Base-by-base conservation (phyloP, 345 rosid genomes). In the Populus davidiana region DNA sequence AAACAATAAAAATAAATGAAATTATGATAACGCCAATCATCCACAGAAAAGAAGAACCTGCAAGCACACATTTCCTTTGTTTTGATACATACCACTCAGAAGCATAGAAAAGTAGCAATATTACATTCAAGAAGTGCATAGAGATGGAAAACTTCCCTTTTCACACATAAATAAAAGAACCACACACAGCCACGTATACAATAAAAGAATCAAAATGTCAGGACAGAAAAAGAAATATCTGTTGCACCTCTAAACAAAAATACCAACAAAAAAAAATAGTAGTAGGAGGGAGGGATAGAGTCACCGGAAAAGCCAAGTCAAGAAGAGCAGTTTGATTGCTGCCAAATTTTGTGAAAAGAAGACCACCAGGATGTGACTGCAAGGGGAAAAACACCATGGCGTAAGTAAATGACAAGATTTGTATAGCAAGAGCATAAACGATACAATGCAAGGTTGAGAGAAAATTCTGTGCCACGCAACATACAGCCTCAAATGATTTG, bases 351-450 rank as follows among this genome's bases (percentile, higher is more conserved):
- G 93, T 94, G 88, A 94, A 89, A 75, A 93, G 89, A 50, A 93
- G 88, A 63, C 97, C 93, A 68, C 97, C 94, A 65, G 95, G 94
- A 81, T 93, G 98, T 49, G 94, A 89, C 98, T 94, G 94, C 85
- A 89, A 80, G 63, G 72, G 71, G 67, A 61, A 80, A 86, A 81
- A 68, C 67, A 23, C 8, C 27, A 70, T 4, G 75, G 35, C 27
- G 47, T 75, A 56, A 76, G 71, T 73, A 16, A 67, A 62, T n/a
- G 56, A 77, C 39, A 74, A 33, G 36, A 14, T 38, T 54, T 39
- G 23, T 52, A 52, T 52, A 52, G n/a, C 59, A 52, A 20, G 59
- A 20, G 9, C 23, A 52, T 52, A 20, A 6, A 52, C 7, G 2
- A 59, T 59, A 59, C 63, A 59, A n/a, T 59, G 63, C 63, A n/a